Conservation (phyloP, 495 filamentous ascomycete genomes). For the Penicillium salamii region DNA sequence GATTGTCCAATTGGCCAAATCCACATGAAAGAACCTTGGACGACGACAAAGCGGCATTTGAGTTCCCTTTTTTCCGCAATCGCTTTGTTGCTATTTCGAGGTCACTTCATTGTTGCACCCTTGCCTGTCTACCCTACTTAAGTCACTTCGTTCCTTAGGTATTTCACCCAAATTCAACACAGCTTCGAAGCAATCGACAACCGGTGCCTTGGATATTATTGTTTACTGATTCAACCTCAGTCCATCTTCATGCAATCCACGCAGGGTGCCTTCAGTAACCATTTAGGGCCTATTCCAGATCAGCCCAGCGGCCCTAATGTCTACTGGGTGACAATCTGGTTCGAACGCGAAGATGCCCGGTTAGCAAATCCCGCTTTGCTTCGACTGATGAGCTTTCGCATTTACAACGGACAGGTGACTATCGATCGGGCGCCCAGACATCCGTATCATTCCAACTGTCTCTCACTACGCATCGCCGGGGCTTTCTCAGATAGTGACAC, state of each 20-base stretch:
- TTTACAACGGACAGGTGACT: neutral
- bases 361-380: neutral
- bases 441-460: neutral
- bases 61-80: too few relatives aligned
- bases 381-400: neutral
- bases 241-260: neutral
- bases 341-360: neutral
- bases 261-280: neutral
- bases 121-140: too few relatives aligned
- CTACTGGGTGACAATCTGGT: neutral
- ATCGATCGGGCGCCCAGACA: neutral
- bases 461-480: neutral
- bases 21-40: too few relatives aligned
- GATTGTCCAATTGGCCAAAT: too few relatives aligned
- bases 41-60: too few relatives aligned
- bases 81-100: too few relatives aligned
- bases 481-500: neutral
- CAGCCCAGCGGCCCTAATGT: neutral
- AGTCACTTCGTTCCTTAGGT: too few relatives aligned
- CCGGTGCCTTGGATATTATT: too few relatives aligned
- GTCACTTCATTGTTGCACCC: too few relatives aligned
- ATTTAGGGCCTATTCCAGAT: neutral
- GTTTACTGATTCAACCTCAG: too few relatives aligned
- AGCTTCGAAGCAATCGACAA: too few relatives aligned
- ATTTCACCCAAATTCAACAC: too few relatives aligned